phyloP scores from a whole-genome alignment of 441 rosid species.

The Euphorbia celastroides region DNA sequence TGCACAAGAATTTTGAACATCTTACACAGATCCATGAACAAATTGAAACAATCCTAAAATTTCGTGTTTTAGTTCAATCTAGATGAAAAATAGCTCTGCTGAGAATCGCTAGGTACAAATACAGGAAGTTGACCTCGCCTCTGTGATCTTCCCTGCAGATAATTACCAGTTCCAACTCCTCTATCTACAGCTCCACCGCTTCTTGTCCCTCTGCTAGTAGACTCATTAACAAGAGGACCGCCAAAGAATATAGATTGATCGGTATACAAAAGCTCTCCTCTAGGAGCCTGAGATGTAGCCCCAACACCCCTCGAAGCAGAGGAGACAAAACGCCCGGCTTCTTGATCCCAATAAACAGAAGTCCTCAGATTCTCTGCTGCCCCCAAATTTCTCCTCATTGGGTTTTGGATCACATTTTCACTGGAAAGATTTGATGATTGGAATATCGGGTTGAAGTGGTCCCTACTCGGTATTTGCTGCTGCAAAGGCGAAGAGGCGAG shows the following conservation, averaged over 20 bases:
- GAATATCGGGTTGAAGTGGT: constrained; percentile 74
- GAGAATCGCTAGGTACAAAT: constrained; percentile 74
- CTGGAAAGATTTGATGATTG: constrained; percentile 37
- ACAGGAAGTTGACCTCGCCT: constrained; percentile 86
- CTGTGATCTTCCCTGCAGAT: constrained; percentile 60
- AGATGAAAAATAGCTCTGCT: constrained; percentile 40
- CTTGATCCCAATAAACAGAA: constrained; percentile 83
- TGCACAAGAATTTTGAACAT: constrained; percentile 13
- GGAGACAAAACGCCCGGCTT: constrained; percentile 82
- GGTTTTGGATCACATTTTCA: constrained; percentile 23
- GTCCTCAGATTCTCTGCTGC: constrained; percentile 35
- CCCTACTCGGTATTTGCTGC: constrained; percentile 41
- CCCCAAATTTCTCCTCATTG: constrained; percentile 25
- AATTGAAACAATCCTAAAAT: constrained; percentile 4
- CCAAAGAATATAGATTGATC: constrained; percentile 64
- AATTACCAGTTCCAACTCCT: constrained; percentile 36
- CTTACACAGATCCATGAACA: constrained; percentile 5
- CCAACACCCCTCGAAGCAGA: constrained; percentile 34
- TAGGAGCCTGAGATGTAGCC: constrained; percentile 30
- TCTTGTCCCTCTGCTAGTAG: constrained; percentile 33
- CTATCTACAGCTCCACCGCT: constrained; percentile 29
- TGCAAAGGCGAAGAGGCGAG: constrained; percentile 36
- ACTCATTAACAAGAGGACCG: constrained; percentile 54
- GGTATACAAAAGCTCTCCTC: constrained; percentile 48
- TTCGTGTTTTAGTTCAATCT: constrained; percentile 33